Percentiles rank a stretch among this genome's conserved stretches.
Conservation (phyloP, 2,329 filamentous ascomycete genomes). For the Chaetoscypha palmicola region DNA sequence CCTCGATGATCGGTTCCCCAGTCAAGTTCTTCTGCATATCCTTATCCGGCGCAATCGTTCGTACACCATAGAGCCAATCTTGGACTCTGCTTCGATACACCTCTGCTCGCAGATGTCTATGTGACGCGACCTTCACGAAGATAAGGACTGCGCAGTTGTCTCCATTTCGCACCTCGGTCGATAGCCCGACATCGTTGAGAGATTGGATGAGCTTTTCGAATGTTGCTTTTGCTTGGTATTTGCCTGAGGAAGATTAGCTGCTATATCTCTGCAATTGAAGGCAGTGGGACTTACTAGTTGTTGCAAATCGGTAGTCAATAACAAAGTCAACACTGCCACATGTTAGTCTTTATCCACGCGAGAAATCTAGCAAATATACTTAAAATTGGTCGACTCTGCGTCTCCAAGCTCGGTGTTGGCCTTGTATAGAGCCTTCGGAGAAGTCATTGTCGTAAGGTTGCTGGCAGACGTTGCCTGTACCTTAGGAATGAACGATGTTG, state of each 20-base stretch:
- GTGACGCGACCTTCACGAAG: slow-evolving; percentile 74
- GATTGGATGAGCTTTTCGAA: slow-evolving; percentile 73
- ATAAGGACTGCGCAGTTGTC: slow-evolving; percentile 69
- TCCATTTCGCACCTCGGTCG: slow-evolving; percentile 79
- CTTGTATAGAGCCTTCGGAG: slow-evolving; percentile 22
- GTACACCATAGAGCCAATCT: slow-evolving; percentile 89
- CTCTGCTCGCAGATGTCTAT: slow-evolving; percentile 67
- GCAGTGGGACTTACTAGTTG: slow-evolving; percentile 45
- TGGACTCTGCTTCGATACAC: slow-evolving; percentile 82
- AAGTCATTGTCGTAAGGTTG: slow-evolving; percentile 20
- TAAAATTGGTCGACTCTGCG: slow-evolving; percentile 34
- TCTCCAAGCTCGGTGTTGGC: slow-evolving; percentile 16
- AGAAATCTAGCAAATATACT: slow-evolving; percentile 29
- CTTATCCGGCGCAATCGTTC: slow-evolving; percentile 66
- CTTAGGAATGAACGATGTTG: too few relatives aligned
- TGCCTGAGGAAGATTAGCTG: slow-evolving; percentile 44
- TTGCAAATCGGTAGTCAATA: slow-evolving; percentile 67
- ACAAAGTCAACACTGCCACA: slow-evolving; percentile 73
- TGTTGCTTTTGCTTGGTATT: slow-evolving; percentile 60
- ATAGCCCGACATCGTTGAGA: slow-evolving; percentile 71
- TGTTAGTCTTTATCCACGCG: slow-evolving; percentile 8
- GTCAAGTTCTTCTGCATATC: slow-evolving; percentile 63
- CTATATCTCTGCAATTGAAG: too few relatives aligned
- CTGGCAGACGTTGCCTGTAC: too few relatives aligned
- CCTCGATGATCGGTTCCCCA: slow-evolving; percentile 73